Evolutionary conservation across 257 asterid genomes (phyloP), one percentile per base, ranked within the genome.

Genomic region (Lantana camara): DNA sequence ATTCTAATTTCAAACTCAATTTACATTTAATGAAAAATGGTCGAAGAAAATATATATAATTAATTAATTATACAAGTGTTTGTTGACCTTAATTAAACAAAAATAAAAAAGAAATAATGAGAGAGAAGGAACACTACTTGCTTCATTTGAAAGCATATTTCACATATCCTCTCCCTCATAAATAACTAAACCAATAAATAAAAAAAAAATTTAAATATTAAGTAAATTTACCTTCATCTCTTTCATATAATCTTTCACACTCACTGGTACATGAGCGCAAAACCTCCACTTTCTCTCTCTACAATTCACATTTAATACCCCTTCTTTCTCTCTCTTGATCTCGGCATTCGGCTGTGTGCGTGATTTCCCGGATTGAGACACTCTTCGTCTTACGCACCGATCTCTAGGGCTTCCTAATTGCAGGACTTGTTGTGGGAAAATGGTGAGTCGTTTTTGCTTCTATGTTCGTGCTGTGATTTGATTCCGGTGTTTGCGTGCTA

Each of bases 371-470:
- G 21, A 32, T 64, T 54, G n/a, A 50, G 41, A 57, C 49, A 50
- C 69, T 66, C 71, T 50, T 68, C 69, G 61, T 69, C 67, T 68
- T 22, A 52, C 64, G 8, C 63, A 38, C 51, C 57, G 79, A 75
- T 79, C 77, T 74, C 73, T 40, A 29, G 70, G 67, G 65, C 57
- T 69, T 60, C 63, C 46, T 60, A 57, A 41, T 68, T 59, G 60
- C 66, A 23, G 56, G 67, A 57, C 72, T 60, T 52, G 40, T 44
- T 59, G 27, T 57, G 27, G 5, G 34, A 77, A 71, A 72, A 81
- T 81, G 86, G 86, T 78, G 77, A 77, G 81, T 11, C 62, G 16
- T 46, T 67, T 58, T 67, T 35, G 66, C 47, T 42, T 47, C 42
- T 48, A 3, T 56, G 34, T 66, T 21, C 49, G 24, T 22, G 40